Base-by-base conservation (phyloP, 371 early-diverging fungal species). In the Phascolomyces articulosus region DNA sequence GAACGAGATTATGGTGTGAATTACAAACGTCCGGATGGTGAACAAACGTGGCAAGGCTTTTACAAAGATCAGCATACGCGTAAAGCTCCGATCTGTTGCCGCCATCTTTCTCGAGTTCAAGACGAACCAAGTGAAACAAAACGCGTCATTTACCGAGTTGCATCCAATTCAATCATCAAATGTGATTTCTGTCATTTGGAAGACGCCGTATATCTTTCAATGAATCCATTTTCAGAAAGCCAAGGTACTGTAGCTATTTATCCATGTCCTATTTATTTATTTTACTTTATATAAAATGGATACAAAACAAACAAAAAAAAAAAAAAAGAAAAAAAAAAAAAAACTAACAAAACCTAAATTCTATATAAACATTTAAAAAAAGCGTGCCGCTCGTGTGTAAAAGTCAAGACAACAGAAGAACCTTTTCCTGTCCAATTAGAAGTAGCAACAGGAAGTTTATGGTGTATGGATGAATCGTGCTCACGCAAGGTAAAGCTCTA, bases 1-100 rank as follows among this genome's bases (percentile, higher is more conserved):
- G 69, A 74, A 56, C 75, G 76, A 48, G 76, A 77, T 44, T 80
- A 64, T 55, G 62, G 67, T 21, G 63, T 77, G 4, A 72, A 59
- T 6, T 75, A 72, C 27, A 80, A 75, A 40, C 57, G 53, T 15
- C 29, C 73, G 11, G 68, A 63, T 24, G 62, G 65, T 21, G 53
- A 65, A 10, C 59, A 65, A 29, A 69, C 73, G 0, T 80, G 75
- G 75, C n/a, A 44, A 10, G 41, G 56, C 1, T 51, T 73, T 8
- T 73, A 75, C 62, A 58, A 72, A 29, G 54, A 57, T 29, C 49
- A 69, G 13, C 54, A 58, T 27, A 40, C 53, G 20, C 41, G 26
- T n/a, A 23, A 20, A 7, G 53, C 62, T 27, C n/a, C 47, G 11
- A 49, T 48, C 23, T 68, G 65, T 44, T 65, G 67, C 34, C 48